Evolutionary conservation across 805 yeast genomes (phyloP), one percentile per base, ranked within the genome.

Genomic region (Zygosaccharomyces lentus): DNA sequence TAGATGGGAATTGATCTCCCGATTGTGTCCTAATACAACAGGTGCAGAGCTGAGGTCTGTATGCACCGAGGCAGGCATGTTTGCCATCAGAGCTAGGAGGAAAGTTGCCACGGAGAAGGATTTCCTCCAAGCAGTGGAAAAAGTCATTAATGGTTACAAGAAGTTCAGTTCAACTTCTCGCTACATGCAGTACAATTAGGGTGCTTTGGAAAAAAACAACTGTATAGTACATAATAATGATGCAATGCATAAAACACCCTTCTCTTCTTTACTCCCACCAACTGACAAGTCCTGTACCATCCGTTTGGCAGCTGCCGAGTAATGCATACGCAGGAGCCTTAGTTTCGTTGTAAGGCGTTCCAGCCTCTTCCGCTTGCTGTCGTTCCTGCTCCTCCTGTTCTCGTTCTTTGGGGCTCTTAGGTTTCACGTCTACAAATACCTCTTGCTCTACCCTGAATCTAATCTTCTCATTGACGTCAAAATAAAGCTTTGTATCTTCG

Each of bases 31-130:
- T 51, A 93, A 95, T 66, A 85, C 96, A 15, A 93, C 99, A 1
- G 99, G 99, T 68, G 99, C 99, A 2, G 99, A 93, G 72, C 76
- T 93, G 59, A 83, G 99, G 65, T 91, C 98, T 6, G 99, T 93
- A 13, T 93, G 99, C 69, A 93, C 99, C 1, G 99, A 93, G 69
- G 99, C 99, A 3, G 99, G 99, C 60, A 93, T 93, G 99, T 93
- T 90, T 75, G 99, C 99, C 37, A 93, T 93, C 46, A 81, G 99
- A 61, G 96, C 98, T 15, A 82, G 99, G 70, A 80, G 99, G 73
- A 93, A 93, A 74, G 96, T 93, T 35, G 98, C 99, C 31, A 84
- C 95, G 23, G 99, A 93, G 67, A 93, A 93, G 75, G 99, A 93
- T 68, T 93, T 93, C 76, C 74, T 93, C 60, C 89, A 91, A 57